phyloP scores from a whole-genome alignment of 2,329 filamentous ascomycete species.

The Aspergillus luchuensis region DNA sequence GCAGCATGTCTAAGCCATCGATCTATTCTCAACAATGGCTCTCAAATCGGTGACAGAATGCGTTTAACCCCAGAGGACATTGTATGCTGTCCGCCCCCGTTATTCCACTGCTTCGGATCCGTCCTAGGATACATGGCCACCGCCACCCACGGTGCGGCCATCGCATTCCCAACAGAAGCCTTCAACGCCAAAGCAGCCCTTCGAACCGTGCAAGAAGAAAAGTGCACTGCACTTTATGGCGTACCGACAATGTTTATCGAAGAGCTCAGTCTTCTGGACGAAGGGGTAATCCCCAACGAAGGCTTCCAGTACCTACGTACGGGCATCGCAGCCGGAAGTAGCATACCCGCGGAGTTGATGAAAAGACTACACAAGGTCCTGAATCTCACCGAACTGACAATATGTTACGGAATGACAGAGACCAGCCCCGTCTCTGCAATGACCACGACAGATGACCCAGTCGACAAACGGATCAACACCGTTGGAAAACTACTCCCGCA shows the following conservation, averaged over 20 bases:
- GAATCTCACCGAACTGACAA: constrained; percentile 80
- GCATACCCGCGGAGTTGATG: constrained; percentile 77
- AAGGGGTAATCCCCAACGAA: constrained; percentile 47
- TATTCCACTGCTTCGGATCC: constrained; percentile 77
- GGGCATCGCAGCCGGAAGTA: constrained; percentile 87
- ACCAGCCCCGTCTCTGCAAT: constrained; percentile 72
- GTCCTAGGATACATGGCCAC: constrained; percentile 96
- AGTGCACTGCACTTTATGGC: constrained; percentile 74
- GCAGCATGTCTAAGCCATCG: constrained; percentile 85
- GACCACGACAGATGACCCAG: constrained; percentile 76
- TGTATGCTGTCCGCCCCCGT: constrained; percentile 63
- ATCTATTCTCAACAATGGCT: constrained; percentile 90
- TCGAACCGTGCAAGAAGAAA: constrained; percentile 62
- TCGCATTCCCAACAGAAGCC: constrained; percentile 83
- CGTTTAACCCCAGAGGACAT: constrained; percentile 71
- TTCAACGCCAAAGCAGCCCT: constrained; percentile 79
- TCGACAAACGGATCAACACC: constrained; percentile 70
- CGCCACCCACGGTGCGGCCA: constrained; percentile 74
- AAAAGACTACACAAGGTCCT: constrained; percentile 66
- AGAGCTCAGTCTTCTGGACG: constrained; percentile 74
- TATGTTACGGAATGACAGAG: constrained; percentile 97
- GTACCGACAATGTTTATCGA: constrained; percentile 95
- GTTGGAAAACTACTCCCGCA: constrained; percentile 86
- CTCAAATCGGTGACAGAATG: constrained; percentile 83
- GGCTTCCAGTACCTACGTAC: constrained; percentile 72